Evolutionary conservation across 2,329 filamentous ascomycete genomes (phyloP), one percentile per base, ranked within the genome.

Genomic region (Botrytis fragariae): DNA sequence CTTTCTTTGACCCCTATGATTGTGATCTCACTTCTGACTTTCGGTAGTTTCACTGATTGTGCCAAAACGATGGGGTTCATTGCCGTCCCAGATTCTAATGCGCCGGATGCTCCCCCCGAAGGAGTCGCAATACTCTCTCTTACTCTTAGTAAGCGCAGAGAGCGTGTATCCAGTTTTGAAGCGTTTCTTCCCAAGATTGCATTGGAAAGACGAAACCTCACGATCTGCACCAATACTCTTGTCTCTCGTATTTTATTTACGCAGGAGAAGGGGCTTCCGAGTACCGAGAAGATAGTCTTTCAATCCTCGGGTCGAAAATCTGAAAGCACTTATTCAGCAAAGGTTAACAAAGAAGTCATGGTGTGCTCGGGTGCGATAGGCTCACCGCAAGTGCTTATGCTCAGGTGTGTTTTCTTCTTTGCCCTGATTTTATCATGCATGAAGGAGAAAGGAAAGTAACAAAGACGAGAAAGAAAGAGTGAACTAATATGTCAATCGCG

Each of bases 141-240:
- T 35, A 75, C 72, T 57, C 48, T 75, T 20, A 54, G 64, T 37
- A 42, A 70, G 25, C 61, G 60, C 22, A 70, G 48, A 25, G 18
- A 74, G 59, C 69, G 74, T 42, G 69, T 75, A 61, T 75, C 74
- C n/a, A 72, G 51, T 25, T 63, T 72, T 44, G 72, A 73, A 29
- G 74, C 74, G 35, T 74, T 74, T 64, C 67, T 73, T 59, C 37
- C 74, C n/a, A 39, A 39, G 48, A 25, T 73, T 45, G 74, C 68
- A 20, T 39, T 73, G 3, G 18, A 62, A 57, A 61, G 74, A 45
- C 60, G 69, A 25, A 73, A 73, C 42, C 62, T 74, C 14, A 73
- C 35, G 4, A 69, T 74, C 14, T 73, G 72, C 29, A 74, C 72
- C 7, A 72, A 69, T 2, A 32, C 68, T 20, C 71, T 69, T 22